phyloP scores from a whole-genome alignment of 192 early-diverging fungal genomes.

The Thoreauomyces humboldtii region DNA sequence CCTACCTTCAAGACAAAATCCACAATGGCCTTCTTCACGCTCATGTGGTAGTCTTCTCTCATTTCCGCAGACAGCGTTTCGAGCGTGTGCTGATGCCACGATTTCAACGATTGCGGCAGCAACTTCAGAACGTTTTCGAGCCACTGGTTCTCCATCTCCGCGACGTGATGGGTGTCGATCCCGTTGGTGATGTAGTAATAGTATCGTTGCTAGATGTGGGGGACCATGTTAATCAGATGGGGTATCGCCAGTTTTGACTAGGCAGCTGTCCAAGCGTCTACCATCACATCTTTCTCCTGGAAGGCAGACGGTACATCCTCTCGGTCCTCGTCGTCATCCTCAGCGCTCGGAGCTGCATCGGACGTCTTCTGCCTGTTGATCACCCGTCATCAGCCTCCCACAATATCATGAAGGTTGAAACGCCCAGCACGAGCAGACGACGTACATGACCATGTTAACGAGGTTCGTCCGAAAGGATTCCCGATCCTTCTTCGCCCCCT shows the following conservation, averaged over 20 bases:
- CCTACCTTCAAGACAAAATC: conserved; percentile 60
- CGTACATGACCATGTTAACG: conserved; percentile 61
- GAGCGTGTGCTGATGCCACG: conserved; percentile 37
- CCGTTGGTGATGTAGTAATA: conserved; percentile 68
- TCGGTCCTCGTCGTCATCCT: conserved; percentile 11
- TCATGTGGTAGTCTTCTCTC: conserved; percentile 66
- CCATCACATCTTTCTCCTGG: conserved; percentile 48
- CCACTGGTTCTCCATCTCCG: conserved; percentile 63
- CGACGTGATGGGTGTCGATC: conserved; percentile 60
- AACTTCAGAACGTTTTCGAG: conserved; percentile 52
- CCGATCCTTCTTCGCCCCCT: conserved; percentile 47
- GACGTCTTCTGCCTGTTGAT: conserved; percentile 44
- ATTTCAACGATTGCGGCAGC: conserved; percentile 46
- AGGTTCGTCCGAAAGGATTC: conserved; percentile 57
- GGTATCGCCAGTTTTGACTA: neutral
- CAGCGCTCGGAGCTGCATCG: conserved; percentile 15
- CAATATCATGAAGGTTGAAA: neutral
- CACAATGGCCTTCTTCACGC: conserved; percentile 66
- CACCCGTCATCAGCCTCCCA: no score
- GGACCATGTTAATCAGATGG: neutral
- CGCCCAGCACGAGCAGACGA: neutral
- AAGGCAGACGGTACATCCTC: conserved; percentile 7
- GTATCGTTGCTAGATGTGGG: conserved; percentile 54
- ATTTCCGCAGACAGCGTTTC: conserved; percentile 50
- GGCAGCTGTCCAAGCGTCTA: neutral